Base-by-base conservation (phyloP, 1,284 basidiomycete genomes). In the Ceratobasidium theobromae region DNA sequence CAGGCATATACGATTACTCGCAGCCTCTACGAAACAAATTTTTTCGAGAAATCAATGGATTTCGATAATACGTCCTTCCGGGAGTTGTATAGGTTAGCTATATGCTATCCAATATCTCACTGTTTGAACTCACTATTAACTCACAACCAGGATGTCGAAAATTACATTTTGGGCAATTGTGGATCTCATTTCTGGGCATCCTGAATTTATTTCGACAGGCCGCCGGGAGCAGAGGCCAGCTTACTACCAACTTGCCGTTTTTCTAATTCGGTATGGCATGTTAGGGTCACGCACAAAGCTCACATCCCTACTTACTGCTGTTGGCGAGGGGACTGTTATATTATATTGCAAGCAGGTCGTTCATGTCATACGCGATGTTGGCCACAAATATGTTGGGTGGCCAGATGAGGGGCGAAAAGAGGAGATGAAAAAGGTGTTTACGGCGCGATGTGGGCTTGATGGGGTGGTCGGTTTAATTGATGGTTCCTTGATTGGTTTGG, bases 291-390 rank as follows among this genome's bases (percentile, higher is more conserved):
- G 41, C 9, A n/a, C 12, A 21, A 4, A 32, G 16, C 18, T 32
- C 14, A 18, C 41, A 9, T 27, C 8, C 28, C 18, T 30, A 21
- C 41, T 58, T 14, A 58, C 55, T 27, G 45, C 41, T 23, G 23
- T 58, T 33, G 41, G 55, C 9, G 41, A 58, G 28, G 55, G 55
- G 8, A 33, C 55, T 9, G 55, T 58, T n/a, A 3, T 33, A 5
- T 9, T 58, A 2, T 58, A 58, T 28, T 58, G 55, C 28, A 25
- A 35, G 4, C 55, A 43, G 4, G 55, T 58, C 8, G 28, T 46
- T 18, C n/a, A 23, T 33, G 55, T 43, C 9, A 28, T 58, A 12
- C 55, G 55, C 14, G 27, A 8, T 11, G 30, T 46, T 33, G 55
- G 55, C 4, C 23, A 46, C 4, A 12, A 11, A 5, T 58, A 43